Base-by-base conservation (phyloP, 345 rosid species). In the Microthlaspi erraticum region DNA sequence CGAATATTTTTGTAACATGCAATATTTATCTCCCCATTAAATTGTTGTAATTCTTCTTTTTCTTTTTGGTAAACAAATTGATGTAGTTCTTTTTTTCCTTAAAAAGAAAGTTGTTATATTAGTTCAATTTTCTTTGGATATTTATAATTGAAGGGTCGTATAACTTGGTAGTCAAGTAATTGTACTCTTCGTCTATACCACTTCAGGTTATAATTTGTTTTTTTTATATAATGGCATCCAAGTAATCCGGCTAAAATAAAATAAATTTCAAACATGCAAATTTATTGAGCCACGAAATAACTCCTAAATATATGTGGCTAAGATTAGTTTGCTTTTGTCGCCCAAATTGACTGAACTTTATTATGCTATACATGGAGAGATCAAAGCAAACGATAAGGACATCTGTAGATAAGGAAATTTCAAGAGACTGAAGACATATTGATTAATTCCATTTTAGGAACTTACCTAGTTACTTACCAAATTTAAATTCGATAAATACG, bases 291-390 rank as follows among this genome's bases (percentile, higher is more conserved):
- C 31, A 38, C 23, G 1, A 44, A 56, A 44, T n/a, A 5, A 2
- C 32, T 51, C 49, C 16, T 6, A 26, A 8, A 11, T 17, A 69
- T 54, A 41, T 56, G 60, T 58, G 64, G 48, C 20, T 44, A 39
- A 33, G 32, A 54, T 39, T 42, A 12, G 23, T 42, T 20, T 67
- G 48, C 29, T 13, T 55, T 19, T 63, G 87, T 81, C 78, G 87
- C 82, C 88, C 64, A 81, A 78, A 70, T 88, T 88, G 88, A 85
- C 90, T 81, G 62, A 74, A 49, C 17, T 34, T 64, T 60, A 43
- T 55, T 44, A 16, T 20, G 36, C 53, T 8, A 16, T 8, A 16
- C 23, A 12, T 37, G 59, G 64, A 41, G 18, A 64, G 42, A 38
- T n/a, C n/a, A n/a, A 66, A 14, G 13, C 20, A 23, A 66, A 51